phyloP scores from a whole-genome alignment of 495 filamentous ascomycete species.

The Wilcoxina mikolae region DNA sequence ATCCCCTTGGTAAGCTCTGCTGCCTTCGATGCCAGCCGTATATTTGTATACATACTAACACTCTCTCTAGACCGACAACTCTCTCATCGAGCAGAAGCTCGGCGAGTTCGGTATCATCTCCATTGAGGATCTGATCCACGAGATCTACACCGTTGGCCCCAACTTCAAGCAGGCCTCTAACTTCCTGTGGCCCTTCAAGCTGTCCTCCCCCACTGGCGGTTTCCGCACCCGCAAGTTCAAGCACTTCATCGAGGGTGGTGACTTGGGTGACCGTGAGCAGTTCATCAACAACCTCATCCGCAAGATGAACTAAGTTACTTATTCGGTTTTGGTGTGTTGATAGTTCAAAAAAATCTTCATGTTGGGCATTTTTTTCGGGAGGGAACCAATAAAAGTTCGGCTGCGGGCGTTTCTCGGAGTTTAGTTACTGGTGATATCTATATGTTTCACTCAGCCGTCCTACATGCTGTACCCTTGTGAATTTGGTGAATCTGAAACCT shows the following conservation, averaged over 20 bases:
- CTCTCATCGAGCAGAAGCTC: slow-evolving; percentile 87
- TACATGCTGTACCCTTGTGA: too few relatives aligned
- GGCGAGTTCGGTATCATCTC: slow-evolving; percentile 98
- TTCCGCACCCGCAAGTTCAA: slow-evolving; percentile 95
- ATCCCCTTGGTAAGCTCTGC: slow-evolving; percentile 52
- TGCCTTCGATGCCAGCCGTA: background rate
- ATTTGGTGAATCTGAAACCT: too few relatives aligned
- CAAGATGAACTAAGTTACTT: slow-evolving; percentile 80
- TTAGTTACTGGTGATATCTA: background rate
- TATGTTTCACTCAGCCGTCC: too few relatives aligned
- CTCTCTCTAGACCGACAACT: slow-evolving; percentile 61
- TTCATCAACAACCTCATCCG: slow-evolving; percentile 93
- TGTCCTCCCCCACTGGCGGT: slow-evolving; percentile 89
- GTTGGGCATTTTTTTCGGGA: slow-evolving; percentile 4
- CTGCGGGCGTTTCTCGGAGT: background rate
- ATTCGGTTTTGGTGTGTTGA: background rate
- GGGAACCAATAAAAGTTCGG: slow-evolving; percentile 7
- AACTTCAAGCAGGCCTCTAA: slow-evolving; percentile 99
- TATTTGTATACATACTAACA: background rate
- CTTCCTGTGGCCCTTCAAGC: slow-evolving; percentile 99
- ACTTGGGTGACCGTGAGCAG: slow-evolving; percentile 94
- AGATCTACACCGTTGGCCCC: slow-evolving; percentile 95
- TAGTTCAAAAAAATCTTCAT: slow-evolving; percentile 6
- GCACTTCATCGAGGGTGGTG: slow-evolving; percentile 98
- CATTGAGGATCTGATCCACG: slow-evolving; percentile 98